These are phyloP conservation scores for Picochlorum sp. DNA, from an alignment of 139 green algal genomes.

Conservation along the genomic window DNA sequence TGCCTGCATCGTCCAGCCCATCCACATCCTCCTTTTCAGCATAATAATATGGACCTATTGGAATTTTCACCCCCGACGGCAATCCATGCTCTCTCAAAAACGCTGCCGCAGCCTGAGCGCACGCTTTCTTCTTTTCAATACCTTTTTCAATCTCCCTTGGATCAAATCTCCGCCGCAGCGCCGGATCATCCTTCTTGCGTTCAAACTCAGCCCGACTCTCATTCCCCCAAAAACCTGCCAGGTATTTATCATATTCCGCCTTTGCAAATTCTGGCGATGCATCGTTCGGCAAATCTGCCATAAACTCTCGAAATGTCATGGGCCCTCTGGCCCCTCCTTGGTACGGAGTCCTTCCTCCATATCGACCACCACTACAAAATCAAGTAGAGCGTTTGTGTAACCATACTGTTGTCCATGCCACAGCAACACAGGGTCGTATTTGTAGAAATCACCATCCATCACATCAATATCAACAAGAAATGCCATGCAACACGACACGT, in stretches of 20 bases:
- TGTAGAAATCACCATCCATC: too few species aligned
- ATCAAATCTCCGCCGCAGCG: constrained; percentile 27
- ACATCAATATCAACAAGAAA: background rate
- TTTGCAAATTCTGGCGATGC: constrained; percentile 47
- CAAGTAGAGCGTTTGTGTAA: background rate
- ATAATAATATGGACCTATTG: background rate
- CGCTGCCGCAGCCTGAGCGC: background rate
- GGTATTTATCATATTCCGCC: constrained; percentile 47
- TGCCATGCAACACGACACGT: background rate
- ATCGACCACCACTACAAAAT: background rate
- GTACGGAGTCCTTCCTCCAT: background rate
- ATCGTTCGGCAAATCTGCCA: constrained; percentile 39
- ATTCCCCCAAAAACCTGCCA: constrained; percentile 55
- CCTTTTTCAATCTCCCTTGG: constrained; percentile 19
- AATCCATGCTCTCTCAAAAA: constrained; percentile 25
- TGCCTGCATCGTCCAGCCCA: background rate
- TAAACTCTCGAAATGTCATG: constrained; percentile 47
- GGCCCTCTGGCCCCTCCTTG: background rate
- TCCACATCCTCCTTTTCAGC: background rate
- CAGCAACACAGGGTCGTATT: too few species aligned
- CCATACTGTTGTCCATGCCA: too few species aligned
- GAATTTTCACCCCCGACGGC: background rate
- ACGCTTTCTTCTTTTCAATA: background rate
- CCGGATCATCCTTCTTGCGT: constrained; percentile 27
- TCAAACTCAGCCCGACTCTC: constrained; percentile 40